A percentile compares a stretch with the other conserved stretches of the same genome.
These are phyloP conservation scores for Verticillium isaacii DNA, from an alignment of 2,329 filamentous ascomycete genomes.

Conservation along the genomic window DNA sequence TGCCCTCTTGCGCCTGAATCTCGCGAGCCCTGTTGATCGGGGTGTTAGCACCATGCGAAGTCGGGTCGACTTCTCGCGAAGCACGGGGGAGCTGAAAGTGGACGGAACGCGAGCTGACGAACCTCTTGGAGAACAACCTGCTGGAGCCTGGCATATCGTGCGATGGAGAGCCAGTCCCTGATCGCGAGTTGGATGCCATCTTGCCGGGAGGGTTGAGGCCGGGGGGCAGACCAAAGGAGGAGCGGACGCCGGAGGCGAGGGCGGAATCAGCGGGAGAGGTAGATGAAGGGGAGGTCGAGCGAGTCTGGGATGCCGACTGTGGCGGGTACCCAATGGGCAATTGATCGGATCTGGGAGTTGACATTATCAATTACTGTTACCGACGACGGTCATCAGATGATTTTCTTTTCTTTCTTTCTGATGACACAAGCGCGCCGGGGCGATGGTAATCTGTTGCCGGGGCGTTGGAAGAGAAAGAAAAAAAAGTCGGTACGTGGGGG, in stretches of 20 bases:
- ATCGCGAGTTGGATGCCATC: constrained; percentile 59
- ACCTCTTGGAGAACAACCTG: constrained; percentile 91
- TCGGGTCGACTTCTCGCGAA: not conserved
- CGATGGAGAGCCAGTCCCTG: constrained; percentile 92
- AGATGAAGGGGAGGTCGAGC: constrained; percentile 73
- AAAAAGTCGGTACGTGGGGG: not conserved
- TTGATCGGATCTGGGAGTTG: constrained; percentile 80
- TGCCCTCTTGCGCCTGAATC: constrained; percentile 93
- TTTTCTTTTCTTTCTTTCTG: constrained; percentile 1
- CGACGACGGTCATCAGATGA: constrained; percentile 43
- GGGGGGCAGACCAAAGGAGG: constrained; percentile 66
- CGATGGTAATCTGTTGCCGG: not conserved
- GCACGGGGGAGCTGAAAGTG: no score
- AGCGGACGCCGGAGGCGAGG: constrained; percentile 58
- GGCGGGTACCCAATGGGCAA: constrained; percentile 79
- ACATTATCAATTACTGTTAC: constrained; percentile 81
- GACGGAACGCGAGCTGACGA: constrained; percentile 30
- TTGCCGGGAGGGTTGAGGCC: constrained; percentile 54
- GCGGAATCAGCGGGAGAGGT: constrained; percentile 76
- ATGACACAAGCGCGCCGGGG: not conserved
- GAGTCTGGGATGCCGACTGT: constrained; percentile 61
- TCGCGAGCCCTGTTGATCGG: constrained; percentile 70
- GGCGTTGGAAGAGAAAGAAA: not conserved
- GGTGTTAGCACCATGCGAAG: not conserved
- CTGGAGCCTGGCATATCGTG: constrained; percentile 73